phyloP scores from a whole-genome alignment of 768 basidiomycete genomes.

The Leccinum uliginosum region DNA sequence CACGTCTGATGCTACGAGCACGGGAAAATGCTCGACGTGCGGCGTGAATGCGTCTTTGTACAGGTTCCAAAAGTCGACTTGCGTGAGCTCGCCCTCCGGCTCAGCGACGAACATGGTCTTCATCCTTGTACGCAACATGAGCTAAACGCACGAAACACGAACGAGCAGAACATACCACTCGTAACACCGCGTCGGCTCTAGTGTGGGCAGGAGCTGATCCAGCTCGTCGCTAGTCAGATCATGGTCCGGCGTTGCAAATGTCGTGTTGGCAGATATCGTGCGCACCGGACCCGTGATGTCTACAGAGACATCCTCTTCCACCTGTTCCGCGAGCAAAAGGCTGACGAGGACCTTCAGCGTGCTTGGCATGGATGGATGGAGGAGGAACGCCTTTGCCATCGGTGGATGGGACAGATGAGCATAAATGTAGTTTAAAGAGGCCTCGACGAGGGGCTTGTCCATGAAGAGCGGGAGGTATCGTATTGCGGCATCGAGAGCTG shows the following conservation, averaged over 20 bases:
- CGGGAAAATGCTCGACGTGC: conserved; percentile 48
- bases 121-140: conserved; percentile 63
- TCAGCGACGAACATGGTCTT: conserved; percentile 78
- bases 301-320: conserved; percentile 59
- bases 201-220: conserved; percentile 48
- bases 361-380: conserved; percentile 64
- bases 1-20: conserved; percentile 85
- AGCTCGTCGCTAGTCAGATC: conserved; percentile 71
- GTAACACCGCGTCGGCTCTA: conserved; percentile 77
- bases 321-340: conserved; percentile 66
- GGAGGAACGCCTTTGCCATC: conserved; percentile 74
- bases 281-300: conserved; percentile 59
- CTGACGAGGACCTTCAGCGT: conserved; percentile 65
- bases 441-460: conserved; percentile 67
- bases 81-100: conserved; percentile 77
- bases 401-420: conserved; percentile 68
- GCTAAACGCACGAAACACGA: neutral
- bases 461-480: conserved; percentile 69
- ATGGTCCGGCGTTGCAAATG: conserved; percentile 49
- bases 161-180: conserved; percentile 56
- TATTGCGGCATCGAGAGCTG: conserved; percentile 58
- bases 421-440: conserved; percentile 71
- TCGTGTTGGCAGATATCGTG: conserved; percentile 52
- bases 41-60: conserved; percentile 82
- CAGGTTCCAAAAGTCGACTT: conserved; percentile 93